phyloP scores from a whole-genome alignment of 768 basidiomycete genomes.

The Tubosaeta brunneosetosa region DNA sequence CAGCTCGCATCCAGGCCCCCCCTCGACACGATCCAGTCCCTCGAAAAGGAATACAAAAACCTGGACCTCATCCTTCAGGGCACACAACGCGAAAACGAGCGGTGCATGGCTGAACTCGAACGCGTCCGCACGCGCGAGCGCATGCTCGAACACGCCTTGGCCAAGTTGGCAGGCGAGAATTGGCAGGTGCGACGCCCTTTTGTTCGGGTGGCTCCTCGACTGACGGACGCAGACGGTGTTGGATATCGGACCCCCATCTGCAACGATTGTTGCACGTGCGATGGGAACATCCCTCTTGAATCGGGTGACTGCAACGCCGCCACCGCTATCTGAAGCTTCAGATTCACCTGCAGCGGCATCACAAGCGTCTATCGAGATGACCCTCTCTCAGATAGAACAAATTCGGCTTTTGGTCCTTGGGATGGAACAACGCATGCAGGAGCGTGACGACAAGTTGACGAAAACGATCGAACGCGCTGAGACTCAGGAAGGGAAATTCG shows the following conservation, averaged over 20 bases:
- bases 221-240: constrained; percentile 24
- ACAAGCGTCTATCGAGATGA: constrained; percentile 33
- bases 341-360: constrained; percentile 16
- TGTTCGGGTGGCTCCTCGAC: not conserved
- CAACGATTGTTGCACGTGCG: constrained; percentile 26
- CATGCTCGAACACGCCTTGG: constrained; percentile 67
- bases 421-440: constrained; percentile 68
- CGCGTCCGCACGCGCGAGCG: constrained; percentile 69
- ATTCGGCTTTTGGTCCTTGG: constrained; percentile 65
- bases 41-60: constrained; percentile 71
- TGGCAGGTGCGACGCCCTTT: constrained; percentile 58
- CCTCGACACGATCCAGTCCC: constrained; percentile 55
- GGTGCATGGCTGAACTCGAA: constrained; percentile 78
- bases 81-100: constrained; percentile 81
- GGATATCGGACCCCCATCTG: constrained; percentile 34
- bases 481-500: constrained; percentile 50
- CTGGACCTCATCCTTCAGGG: constrained; percentile 73
- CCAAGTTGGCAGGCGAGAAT: constrained; percentile 68
- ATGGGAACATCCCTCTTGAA: constrained; percentile 27
- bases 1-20: constrained; percentile 68
- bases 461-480: constrained; percentile 61
- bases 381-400: constrained; percentile 62
- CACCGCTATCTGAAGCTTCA: constrained; percentile 12
- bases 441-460: constrained; percentile 55
- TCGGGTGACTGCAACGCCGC: constrained; percentile 17